phyloP scores from a whole-genome alignment of 1,284 basidiomycete species.

The Moesziomyces parantarcticus region DNA sequence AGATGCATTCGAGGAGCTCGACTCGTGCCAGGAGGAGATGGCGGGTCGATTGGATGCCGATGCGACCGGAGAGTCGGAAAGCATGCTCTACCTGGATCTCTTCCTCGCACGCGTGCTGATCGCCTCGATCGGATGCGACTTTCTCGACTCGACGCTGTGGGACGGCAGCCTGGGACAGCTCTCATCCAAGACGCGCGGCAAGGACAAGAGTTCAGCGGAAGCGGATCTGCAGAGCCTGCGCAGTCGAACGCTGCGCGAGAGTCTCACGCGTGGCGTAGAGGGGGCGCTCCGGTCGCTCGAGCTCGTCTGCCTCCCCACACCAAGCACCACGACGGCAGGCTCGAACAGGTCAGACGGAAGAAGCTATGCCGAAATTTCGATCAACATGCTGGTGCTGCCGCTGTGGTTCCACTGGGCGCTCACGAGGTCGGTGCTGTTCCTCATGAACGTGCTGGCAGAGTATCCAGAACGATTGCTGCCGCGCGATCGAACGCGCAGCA shows the following conservation, averaged over 20 bases:
- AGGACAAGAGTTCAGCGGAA: slow-evolving; percentile 13
- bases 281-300: slow-evolving; percentile 28
- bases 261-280: slow-evolving; percentile 27
- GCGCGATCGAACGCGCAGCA: slow-evolving; percentile 21
- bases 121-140: slow-evolving; percentile 38
- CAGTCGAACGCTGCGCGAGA: slow-evolving; percentile 18
- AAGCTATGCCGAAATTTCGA: slow-evolving; percentile 5
- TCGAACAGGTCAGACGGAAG: slow-evolving; percentile 1
- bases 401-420: slow-evolving; percentile 46
- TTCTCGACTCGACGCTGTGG: slow-evolving; percentile 39
- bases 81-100: slow-evolving; percentile 33
- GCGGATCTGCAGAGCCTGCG: slow-evolving; percentile 22
- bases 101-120: slow-evolving; percentile 30
- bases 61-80: slow-evolving; percentile 28
- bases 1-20: slow-evolving; percentile 30
- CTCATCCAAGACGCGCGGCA: not conserved
- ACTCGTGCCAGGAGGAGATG: slow-evolving; percentile 41
- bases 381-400: slow-evolving; percentile 34
- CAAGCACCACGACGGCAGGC: not conserved
- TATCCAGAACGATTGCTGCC: slow-evolving; percentile 33
- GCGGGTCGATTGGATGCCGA: slow-evolving; percentile 27
- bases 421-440: slow-evolving; percentile 26
- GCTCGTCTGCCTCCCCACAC: slow-evolving; percentile 22
- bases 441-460: slow-evolving; percentile 40
- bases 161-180: slow-evolving; percentile 31